Evolutionary conservation across 2,329 filamentous ascomycete genomes (phyloP), one percentile per base, ranked within the genome.

Genomic region (Phialemoniopsis sp.): DNA sequence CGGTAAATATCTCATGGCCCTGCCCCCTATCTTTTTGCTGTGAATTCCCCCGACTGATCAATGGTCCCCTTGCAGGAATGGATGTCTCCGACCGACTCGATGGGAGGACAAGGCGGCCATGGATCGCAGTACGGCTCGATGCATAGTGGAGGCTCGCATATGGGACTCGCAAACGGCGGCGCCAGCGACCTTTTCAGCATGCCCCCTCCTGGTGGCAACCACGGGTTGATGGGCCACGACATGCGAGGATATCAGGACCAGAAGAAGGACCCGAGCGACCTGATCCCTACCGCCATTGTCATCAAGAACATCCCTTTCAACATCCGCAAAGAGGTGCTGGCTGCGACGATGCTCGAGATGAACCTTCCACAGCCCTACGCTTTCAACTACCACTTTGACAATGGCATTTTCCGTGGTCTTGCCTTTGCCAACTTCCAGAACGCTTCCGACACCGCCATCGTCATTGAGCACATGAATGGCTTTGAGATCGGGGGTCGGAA

Each of bases 291-390:
- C 4, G 93, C 93, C 39, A 97, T 98, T 53, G 93, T 98, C 43
- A 97, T 98, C 67, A 98, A 98, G 71, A 98, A 98, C 60, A 98
- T 98, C 29, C 93, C 94, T 0, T 98, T 98, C 61, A 93, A 94
- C 19, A 89, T 97, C 41, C 90, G 95, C 63, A 97, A 97, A 67
- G 93, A 98, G 65, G 89, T 91, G 54, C 75, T 98, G 30, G 88
- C 95, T 28, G 81, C 84, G 46, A 76, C 96, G 51, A 98, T 98
- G 93, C 87, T 90, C 8, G 88, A 95, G 15, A 80, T 97, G 76
- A 86, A 89, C 50, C 77, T 98, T 30, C 93, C 93, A 2, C 80
- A 97, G 50, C 93, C 93, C 0, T 98, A 98, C 58, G 93, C 93
- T 12, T 98, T 98, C 74, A 98, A 98, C 72, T 97, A 98, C 57